Evolutionary conservation across 768 basidiomycete genomes (phyloP), one percentile per base, ranked within the genome.

Genomic region (Podaxis rugospora): DNA sequence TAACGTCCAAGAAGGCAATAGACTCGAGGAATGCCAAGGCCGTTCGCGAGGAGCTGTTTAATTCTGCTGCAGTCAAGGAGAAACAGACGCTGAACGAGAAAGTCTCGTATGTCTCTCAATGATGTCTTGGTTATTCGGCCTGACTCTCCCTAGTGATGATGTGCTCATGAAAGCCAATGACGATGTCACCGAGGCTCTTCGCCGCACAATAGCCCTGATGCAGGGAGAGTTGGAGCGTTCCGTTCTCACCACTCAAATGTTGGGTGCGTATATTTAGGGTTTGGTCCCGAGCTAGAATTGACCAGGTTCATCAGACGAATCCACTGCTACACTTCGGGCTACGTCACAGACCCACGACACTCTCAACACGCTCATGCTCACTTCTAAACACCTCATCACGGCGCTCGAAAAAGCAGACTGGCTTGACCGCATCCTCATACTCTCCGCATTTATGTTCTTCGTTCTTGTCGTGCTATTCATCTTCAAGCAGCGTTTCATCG

Each of bases 161-260:
- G 81, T 82, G 0, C 80, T 99, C 11, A 94, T 95, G 88, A 86
- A 86, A 64, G 87, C 93, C n/a, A 93, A 88, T 58, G 83, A 90
- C 63, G 84, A 95, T 63, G 92, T 99, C 9, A 98, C 95, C 1
- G 89, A 91, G 21, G 86, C 92, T 3, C 78, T 98, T 7, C 86
- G 92, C 51, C 83, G 95, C 37, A 98, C 95, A 3, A 82, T 93
- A 39, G 80, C 76, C 11, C 75, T 93, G 3, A 93, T 99, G 92
- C 93, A 96, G 74, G 85, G 83, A 42, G 97, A 98, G 68, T 85
- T 99, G 2, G 92, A 98, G 68, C 84, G 87, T 23, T 95, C 92
- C 0, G 92, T 95, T 5, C 80, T 96, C 52, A 86, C 92, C 2
- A 81, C 80, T 4, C 95, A 99, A 69, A 84, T 95, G 70, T 83